Evolutionary conservation across 805 yeast species (phyloP), one percentile per base, ranked within the genome.

Genomic region (Zygoascus flipseniorum): DNA sequence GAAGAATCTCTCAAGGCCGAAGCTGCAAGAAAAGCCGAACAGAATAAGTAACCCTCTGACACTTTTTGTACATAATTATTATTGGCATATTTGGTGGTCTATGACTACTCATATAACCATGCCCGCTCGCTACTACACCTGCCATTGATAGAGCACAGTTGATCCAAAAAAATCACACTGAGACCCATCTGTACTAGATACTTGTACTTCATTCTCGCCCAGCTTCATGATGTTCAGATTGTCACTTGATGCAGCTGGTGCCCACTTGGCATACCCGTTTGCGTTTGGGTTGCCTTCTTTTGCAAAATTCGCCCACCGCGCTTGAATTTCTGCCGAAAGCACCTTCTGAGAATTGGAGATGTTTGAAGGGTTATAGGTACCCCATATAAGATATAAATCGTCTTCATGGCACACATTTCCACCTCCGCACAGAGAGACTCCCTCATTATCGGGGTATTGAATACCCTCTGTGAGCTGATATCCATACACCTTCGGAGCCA

Each of bases 341-440:
- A 50, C 48, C 2, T n/a, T 51, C 52, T 60, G 66, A 18, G 56
- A 52, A 2, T 53, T 9, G 8, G 59, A 32, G 1, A 50, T 63
- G 8, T 54, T 14, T 13, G 56, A 32, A 5, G 55, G 18, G 42
- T 51, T 43, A 46, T 53, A 61, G 10, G 67, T 63, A 13, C 69
- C 69, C 50, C 66, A 66, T 2, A 62, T 51, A 1, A 60, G 60
- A 35, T 60, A 57, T 31, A 66, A 52, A 44, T 66, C 69, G 39
- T 64, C 63, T 51, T 63, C 59, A 43, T 66, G 69, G 51, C 69
- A 66, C 13, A 63, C 69, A 20, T 53, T 49, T 10, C 50, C 20
- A 20, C 47, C 54, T 4, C 44, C 39, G 51, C 68, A 65, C 35
- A 62, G 54, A 1, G 52, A 23, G 9, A 53, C 48, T 1, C 49